phyloP scores from a whole-genome alignment of 225 moss, liverwort and hornwort species.

The Thuidium tamariscinum region DNA sequence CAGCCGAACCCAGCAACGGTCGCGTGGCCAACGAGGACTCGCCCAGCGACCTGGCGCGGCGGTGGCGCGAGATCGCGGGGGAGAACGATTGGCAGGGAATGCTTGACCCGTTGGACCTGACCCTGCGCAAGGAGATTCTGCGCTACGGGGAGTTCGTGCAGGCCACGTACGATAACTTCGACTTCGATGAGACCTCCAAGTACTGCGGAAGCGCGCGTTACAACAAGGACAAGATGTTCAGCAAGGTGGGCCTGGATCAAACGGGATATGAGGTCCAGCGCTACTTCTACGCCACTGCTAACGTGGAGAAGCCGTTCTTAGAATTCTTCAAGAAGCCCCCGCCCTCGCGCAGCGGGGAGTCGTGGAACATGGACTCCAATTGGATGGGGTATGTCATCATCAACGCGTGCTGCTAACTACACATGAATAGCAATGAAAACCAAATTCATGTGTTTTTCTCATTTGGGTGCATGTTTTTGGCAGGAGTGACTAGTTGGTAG shows the following conservation, averaged over 20 bases:
- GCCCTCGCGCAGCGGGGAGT: not conserved
- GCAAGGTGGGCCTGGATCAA: constrained; percentile 9
- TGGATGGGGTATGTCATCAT: constrained; percentile 25
- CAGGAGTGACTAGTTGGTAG: not conserved
- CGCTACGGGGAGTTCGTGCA: constrained; percentile 63
- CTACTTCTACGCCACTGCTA: constrained; percentile 52
- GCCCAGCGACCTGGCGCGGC: not conserved
- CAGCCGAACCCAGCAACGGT: not conserved
- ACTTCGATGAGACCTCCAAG: constrained; percentile 28
- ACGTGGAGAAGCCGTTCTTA: constrained; percentile 8
- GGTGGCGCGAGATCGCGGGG: constrained; percentile 56
- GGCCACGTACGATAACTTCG: constrained; percentile 54
- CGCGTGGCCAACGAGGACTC: not conserved
- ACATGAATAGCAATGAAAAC: not conserved
- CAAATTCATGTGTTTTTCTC: not conserved
- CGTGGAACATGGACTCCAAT: constrained; percentile 24
- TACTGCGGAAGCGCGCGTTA: constrained; percentile 42
- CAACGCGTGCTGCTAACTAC: not conserved
- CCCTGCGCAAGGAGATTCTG: constrained; percentile 49
- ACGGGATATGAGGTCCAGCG: constrained; percentile 48
- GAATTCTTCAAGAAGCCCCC: constrained; percentile 12
- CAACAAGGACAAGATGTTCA: constrained; percentile 32
- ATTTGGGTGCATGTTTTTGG: not conserved
- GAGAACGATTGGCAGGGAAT: constrained; percentile 38
- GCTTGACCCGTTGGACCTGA: constrained; percentile 37